Evolutionary conservation across 352 stramenopile species (phyloP).

Genomic region (Achlya hypogyna): DNA sequence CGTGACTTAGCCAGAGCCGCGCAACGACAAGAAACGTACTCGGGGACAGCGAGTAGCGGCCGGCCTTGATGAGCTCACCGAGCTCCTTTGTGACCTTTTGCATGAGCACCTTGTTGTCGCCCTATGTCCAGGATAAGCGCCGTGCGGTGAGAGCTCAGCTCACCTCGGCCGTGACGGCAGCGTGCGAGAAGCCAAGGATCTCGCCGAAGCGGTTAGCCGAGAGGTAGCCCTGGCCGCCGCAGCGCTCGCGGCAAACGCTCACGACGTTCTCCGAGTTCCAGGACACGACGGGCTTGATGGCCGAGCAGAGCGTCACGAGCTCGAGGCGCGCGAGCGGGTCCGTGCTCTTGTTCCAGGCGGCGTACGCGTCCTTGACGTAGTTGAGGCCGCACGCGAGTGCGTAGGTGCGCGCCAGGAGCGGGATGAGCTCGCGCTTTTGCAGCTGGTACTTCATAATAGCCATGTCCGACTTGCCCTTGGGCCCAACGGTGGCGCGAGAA

Average conservation of each 20-base stretch:
- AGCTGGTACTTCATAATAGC: constrained; percentile 18
- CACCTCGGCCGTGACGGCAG: constrained; percentile 13
- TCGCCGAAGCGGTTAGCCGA: constrained; percentile 20
- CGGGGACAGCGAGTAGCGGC: constrained; percentile 16
- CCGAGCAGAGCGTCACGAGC: constrained; percentile 15
- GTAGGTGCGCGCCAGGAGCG: constrained; percentile 17
- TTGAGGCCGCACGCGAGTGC: constrained; percentile 8
- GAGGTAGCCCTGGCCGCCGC: constrained; percentile 17
- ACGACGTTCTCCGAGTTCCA: constrained; percentile 22
- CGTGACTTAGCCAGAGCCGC: neutral
- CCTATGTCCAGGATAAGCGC: neutral
- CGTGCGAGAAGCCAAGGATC: constrained; percentile 18
- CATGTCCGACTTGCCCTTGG: constrained; percentile 20
- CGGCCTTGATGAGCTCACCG: constrained; percentile 15
- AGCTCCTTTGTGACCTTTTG: constrained; percentile 19
- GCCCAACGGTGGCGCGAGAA: constrained; percentile 13
- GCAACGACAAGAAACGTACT: neutral
- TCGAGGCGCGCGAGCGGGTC: constrained; percentile 17
- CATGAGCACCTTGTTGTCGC: constrained; percentile 19
- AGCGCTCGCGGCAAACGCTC: constrained; percentile 17
- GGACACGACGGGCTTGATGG: constrained; percentile 19
- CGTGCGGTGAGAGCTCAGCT: neutral
- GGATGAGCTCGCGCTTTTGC: constrained; percentile 11
- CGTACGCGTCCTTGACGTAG: constrained; percentile 18
- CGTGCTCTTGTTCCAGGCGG: constrained; percentile 15